Conservation (phyloP, 306 rosid species). For the Glycine latifolia region DNA sequence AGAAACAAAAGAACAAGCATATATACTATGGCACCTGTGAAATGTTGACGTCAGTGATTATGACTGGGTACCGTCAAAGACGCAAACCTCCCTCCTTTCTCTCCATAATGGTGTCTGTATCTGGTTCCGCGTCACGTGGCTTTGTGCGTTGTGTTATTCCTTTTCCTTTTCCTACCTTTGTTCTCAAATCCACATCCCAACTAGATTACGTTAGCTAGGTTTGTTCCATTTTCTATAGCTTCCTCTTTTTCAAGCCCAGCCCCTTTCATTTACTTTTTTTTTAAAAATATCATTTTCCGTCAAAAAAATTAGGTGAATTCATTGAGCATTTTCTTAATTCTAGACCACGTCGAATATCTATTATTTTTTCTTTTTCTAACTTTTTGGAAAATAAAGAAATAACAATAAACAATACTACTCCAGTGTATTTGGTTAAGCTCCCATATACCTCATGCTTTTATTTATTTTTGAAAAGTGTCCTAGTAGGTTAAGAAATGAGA, state of each 20-base stretch:
- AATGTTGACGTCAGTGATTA: constrained; percentile 53
- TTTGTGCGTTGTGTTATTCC: constrained; percentile 57
- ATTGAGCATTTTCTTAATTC: background rate
- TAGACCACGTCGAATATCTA: constrained; percentile 5
- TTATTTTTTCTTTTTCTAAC: background rate
- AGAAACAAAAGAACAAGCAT: constrained; percentile 12
- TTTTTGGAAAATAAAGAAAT: background rate
- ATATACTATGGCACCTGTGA: constrained; percentile 54
- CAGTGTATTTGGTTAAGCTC: too few relatives aligned
- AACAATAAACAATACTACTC: too few relatives aligned
- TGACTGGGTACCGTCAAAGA: constrained; percentile 51
- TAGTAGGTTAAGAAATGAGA: too few relatives aligned
- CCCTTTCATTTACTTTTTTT: constrained; percentile 1
- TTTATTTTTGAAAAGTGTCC: too few relatives aligned
- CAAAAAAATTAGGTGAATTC: constrained; percentile 15
- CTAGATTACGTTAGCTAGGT: constrained; percentile 32
- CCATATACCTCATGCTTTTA: too few relatives aligned
- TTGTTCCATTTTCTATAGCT: constrained; percentile 41
- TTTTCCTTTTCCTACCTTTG: constrained; percentile 44
- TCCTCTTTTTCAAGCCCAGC: constrained; percentile 9
- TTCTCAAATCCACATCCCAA: constrained; percentile 50
- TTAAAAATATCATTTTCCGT: background rate
- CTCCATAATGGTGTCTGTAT: constrained; percentile 44
- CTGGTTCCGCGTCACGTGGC: constrained; percentile 65
- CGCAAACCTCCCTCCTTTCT: constrained; percentile 35